These are phyloP conservation scores for Aureobasidium sp. DNA, from an alignment of 2,329 filamentous ascomycete genomes.

Conservation along the genomic window DNA sequence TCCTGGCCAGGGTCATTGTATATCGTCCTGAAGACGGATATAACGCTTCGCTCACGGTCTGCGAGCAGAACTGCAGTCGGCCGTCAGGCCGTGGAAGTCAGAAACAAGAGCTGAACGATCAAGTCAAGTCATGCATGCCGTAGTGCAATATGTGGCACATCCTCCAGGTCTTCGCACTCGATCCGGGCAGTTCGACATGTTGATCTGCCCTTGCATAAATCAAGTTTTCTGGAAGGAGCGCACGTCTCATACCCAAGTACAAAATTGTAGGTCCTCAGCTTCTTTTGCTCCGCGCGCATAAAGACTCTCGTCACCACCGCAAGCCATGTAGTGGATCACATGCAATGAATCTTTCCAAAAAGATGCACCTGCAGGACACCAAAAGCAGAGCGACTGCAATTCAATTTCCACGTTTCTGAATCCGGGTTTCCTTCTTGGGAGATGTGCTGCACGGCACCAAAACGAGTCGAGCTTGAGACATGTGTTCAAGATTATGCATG, in stretches of 20 bases:
- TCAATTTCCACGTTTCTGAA: background rate
- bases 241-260: background rate
- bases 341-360: background rate
- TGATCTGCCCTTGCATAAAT: background rate
- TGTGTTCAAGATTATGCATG: slow-evolving; percentile 3
- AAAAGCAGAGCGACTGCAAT: background rate
- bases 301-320: background rate
- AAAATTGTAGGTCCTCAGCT: background rate
- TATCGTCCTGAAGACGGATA: background rate
- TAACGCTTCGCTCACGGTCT: background rate
- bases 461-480: background rate
- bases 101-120: too few relatives aligned
- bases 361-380: slow-evolving; percentile 1
- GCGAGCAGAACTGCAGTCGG: background rate
- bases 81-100: background rate
- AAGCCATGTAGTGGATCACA: background rate
- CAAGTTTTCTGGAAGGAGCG: background rate
- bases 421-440: background rate
- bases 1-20: background rate
- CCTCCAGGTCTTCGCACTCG: background rate
- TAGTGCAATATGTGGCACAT: background rate
- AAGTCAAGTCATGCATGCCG: background rate
- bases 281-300: background rate
- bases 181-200: background rate
- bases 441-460: background rate